These are phyloP conservation scores for Globisporangium echinulatum DNA, from an alignment of 352 stramenopile genomes.

Conservation along the genomic window DNA sequence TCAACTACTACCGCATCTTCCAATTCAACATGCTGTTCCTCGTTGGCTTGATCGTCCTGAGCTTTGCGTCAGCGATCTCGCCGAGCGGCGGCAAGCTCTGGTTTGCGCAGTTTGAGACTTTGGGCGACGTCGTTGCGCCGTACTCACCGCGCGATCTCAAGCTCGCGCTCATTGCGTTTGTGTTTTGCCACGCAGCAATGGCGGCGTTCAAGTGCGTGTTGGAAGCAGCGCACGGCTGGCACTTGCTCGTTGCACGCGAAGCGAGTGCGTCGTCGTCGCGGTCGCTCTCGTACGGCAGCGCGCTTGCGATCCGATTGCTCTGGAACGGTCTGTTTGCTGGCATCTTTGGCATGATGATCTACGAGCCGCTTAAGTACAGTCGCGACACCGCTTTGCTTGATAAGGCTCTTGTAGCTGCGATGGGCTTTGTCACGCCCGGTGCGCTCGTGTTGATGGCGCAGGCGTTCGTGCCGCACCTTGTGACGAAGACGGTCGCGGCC, in stretches of 20 bases:
- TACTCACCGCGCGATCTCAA: constrained; percentile 55
- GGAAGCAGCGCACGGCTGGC: constrained; percentile 54
- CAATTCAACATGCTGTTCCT: constrained; percentile 81
- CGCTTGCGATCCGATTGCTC: constrained; percentile 50
- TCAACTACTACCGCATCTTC: constrained; percentile 80
- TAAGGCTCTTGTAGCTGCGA: constrained; percentile 20
- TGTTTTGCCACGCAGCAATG: constrained; percentile 41
- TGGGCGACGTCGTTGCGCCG: constrained; percentile 47
- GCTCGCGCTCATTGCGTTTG: constrained; percentile 48
- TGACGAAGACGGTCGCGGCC: constrained; percentile 45
- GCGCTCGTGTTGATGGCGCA: constrained; percentile 35
- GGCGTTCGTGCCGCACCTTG: constrained; percentile 33
- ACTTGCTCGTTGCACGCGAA: constrained; percentile 41
- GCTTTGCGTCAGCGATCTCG: constrained; percentile 54
- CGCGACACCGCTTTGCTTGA: constrained; percentile 40
- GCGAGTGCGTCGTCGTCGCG: constrained; percentile 33
- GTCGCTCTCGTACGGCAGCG: constrained; percentile 53
- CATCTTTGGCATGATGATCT: constrained; percentile 61
- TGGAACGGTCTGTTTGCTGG: constrained; percentile 58
- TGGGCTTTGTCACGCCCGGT: constrained; percentile 38
- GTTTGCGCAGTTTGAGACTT: constrained; percentile 52
- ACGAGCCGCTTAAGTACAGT: constrained; percentile 27
- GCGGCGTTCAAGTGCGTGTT: constrained; percentile 51
- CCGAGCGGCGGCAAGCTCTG: constrained; percentile 43
- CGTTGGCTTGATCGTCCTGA: constrained; percentile 50